phyloP scores from a whole-genome alignment of 495 filamentous ascomycete species.

The Cercophora sp. region DNA sequence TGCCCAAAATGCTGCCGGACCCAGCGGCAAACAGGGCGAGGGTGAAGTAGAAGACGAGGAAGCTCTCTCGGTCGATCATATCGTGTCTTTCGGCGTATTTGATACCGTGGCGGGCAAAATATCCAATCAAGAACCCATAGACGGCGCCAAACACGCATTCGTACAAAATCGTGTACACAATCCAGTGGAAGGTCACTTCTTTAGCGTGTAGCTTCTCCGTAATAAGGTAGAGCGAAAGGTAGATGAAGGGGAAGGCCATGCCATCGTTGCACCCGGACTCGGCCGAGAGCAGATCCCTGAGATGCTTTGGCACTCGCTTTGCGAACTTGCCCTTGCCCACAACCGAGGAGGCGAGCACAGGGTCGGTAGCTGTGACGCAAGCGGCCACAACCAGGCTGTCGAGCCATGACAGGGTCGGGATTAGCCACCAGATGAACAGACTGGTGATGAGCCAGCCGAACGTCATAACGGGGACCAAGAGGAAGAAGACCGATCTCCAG shows the following conservation, averaged over 20 bases:
- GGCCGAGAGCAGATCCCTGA: conserved; percentile 90
- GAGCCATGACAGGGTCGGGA: conserved; percentile 76
- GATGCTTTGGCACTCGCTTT: conserved; percentile 92
- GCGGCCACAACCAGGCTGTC: conserved; percentile 82
- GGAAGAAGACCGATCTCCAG: conserved; percentile 86
- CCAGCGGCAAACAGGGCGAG: conserved; percentile 95
- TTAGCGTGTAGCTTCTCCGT: conserved; percentile 64
- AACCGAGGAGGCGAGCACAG: conserved; percentile 94
- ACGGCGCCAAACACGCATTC: conserved; percentile 92
- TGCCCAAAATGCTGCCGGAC: conserved; percentile 83
- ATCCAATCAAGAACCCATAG: conserved; percentile 85
- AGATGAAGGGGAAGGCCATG: conserved; percentile 99
- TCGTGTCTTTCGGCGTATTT: conserved; percentile 80
- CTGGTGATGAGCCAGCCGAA: conserved; percentile 94
- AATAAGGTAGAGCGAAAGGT: conserved; percentile 84
- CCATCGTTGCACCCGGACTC: conserved; percentile 99
- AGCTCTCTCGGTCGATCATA: conserved; percentile 92
- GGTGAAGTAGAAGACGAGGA: conserved; percentile 98
- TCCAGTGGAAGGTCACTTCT: conserved; percentile 79
- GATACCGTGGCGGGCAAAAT: conserved; percentile 84
- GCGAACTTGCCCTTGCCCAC: conserved; percentile 99
- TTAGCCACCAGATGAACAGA: conserved; percentile 96
- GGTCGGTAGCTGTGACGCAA: conserved; percentile 97
- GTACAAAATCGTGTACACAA: conserved; percentile 87
- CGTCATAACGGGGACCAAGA: conserved; percentile 95